phyloP scores from a whole-genome alignment of 495 filamentous ascomycete species.

The Bacidia gigantensis region DNA sequence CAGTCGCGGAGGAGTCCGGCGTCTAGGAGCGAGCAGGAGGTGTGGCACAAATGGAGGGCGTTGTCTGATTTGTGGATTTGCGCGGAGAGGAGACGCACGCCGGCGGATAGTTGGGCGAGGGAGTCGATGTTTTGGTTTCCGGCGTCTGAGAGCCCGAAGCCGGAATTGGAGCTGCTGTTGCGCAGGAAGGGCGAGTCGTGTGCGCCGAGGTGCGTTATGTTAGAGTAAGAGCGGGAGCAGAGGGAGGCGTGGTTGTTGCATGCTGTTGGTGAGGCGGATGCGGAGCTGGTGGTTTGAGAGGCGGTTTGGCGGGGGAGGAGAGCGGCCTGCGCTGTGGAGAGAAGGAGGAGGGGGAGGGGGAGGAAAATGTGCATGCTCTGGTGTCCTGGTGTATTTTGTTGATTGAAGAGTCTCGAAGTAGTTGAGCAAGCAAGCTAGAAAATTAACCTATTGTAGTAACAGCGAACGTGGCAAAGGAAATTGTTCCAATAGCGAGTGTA shows the following conservation, averaged over 20 bases:
- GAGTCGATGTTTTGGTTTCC: constrained; percentile 58
- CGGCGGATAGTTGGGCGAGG: constrained; percentile 54
- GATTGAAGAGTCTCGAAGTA: neutral
- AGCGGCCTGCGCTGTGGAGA: neutral
- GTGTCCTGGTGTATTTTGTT: neutral
- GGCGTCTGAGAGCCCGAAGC: constrained; percentile 36
- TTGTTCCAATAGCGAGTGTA: too few species aligned
- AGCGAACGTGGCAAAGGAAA: neutral
- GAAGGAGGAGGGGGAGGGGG: neutral
- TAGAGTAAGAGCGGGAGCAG: constrained; percentile 44
- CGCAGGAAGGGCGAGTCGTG: constrained; percentile 49
- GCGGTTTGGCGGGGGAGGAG: neutral
- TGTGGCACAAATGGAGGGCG: constrained; percentile 53
- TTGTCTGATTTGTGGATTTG: constrained; percentile 52
- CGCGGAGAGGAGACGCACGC: constrained; percentile 55
- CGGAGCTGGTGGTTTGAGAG: neutral
- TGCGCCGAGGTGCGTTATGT: constrained; percentile 50
- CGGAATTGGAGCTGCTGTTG: constrained; percentile 22
- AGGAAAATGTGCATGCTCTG: neutral
- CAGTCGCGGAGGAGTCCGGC: constrained; percentile 50
- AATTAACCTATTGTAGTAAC: neutral
- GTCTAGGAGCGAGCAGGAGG: constrained; percentile 47
- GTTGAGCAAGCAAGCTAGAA: neutral
- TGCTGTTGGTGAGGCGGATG: constrained; percentile 6
- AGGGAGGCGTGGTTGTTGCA: constrained; percentile 52